Base-by-base conservation (phyloP, 768 basidiomycete species). In the Hygrophoropsis aurantiaca region DNA sequence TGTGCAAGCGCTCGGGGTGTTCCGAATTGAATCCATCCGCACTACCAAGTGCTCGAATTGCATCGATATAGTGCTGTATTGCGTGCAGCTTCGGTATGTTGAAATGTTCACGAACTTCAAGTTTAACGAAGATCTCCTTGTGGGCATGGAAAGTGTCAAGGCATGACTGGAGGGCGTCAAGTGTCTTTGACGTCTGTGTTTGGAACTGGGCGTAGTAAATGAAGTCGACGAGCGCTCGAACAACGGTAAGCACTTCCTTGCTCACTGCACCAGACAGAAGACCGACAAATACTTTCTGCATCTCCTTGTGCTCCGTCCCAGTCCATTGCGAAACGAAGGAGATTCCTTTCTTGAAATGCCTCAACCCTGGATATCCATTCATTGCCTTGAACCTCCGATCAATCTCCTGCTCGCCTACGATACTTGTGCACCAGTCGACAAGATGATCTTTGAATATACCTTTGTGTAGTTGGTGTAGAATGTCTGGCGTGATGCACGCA, bases 401-500 rank as follows among this genome's bases (percentile, higher is more conserved):
- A 6, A 61, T 13, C 21, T 54, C 49, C 1, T 25, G 36, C 4
- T 40, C 32, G 2, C 52, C 57, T 8, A 49, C 32, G 10, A 52
- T n/a, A 3, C 27, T n/a, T 10, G 54, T 58, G 13, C 51, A 59
- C 74, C 74, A 76, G 5, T 54, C 59, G 1, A 67, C 58, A 7
- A 72, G 42, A 44, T 75, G 74, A 40, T 74, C 66, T 42, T 72
- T 72, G 61, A 76, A 72, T 0, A 74, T 44, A 0, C 76, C 76
- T 51, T 78, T 72, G 56, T 75, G 66, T 0, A 77, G 57, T 52
- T 77, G 74, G 49, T 79, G 75, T 11, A 77, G 68, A 16, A 75
- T 30, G 59, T 74, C 59, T 23, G 68, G 65, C 1, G 69, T 71
- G 21, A 78, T 46, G 16, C 44, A 62, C 0, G 18, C 0, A 50